A percentile compares a stretch with the other conserved stretches of the same genome.
These are phyloP conservation scores for Aureobasidium vineae DNA, from an alignment of 2,329 filamentous ascomycete species.

Conservation along the genomic window DNA sequence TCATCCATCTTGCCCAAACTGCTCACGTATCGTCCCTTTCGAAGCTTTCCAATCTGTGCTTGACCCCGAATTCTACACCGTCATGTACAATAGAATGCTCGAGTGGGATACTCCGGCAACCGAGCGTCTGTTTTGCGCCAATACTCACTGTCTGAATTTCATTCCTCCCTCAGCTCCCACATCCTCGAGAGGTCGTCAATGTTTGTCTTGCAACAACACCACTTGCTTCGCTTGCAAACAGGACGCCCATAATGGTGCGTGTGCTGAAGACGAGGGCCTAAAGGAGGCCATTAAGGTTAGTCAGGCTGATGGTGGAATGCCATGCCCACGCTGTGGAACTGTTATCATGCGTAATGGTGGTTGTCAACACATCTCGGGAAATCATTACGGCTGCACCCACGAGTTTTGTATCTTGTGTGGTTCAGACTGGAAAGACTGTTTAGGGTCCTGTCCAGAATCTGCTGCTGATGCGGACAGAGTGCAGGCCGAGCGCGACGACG, in stretches of 20 bases:
- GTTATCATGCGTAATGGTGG: background rate
- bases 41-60: background rate
- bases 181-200: background rate
- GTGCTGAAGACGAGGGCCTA: background rate
- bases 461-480: too few species aligned
- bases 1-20: background rate
- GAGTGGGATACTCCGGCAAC: background rate
- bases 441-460: too few species aligned
- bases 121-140: background rate
- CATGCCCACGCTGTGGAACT: background rate
- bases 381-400: background rate
- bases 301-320: background rate
- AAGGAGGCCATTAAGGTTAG: background rate
- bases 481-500: too few species aligned
- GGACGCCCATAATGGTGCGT: background rate
- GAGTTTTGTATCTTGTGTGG: background rate
- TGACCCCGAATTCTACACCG: background rate
- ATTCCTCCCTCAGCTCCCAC: background rate
- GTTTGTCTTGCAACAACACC: background rate
- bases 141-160: background rate
- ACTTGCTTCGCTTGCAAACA: background rate
- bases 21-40: background rate
- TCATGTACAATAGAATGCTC: background rate
- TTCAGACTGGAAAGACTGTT: too few species aligned
- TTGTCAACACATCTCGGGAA: background rate